phyloP scores from a whole-genome alignment of 305 asterid species.

The Rubia balearica region DNA sequence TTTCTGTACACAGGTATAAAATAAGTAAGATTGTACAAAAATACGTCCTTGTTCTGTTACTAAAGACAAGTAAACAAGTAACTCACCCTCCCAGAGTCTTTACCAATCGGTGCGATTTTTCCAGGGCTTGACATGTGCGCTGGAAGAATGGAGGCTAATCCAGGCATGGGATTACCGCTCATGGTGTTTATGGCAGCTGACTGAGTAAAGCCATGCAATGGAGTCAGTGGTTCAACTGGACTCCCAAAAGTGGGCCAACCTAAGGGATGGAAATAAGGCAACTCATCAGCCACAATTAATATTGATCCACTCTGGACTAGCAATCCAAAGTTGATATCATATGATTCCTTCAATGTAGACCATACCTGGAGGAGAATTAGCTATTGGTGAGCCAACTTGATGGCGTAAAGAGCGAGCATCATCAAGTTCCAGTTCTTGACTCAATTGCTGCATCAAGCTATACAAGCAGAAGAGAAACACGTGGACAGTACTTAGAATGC shows the following conservation, averaged over 20 bases:
- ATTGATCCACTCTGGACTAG: neutral
- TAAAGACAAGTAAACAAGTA: constrained; percentile 21
- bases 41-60: constrained; percentile 25
- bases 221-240: constrained; percentile 52
- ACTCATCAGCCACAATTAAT: neutral
- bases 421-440: constrained; percentile 80
- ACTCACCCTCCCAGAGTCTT: constrained; percentile 50
- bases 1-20: constrained; percentile 34
- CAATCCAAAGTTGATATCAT: neutral
- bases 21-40: constrained; percentile 38
- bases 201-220: constrained; percentile 48
- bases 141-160: constrained; percentile 81
- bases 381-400: constrained; percentile 75
- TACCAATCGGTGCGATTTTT: constrained; percentile 79
- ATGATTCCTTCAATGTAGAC: neutral
- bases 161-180: constrained; percentile 48
- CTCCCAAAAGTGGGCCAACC: constrained; percentile 92
- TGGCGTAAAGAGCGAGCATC: constrained; percentile 53
- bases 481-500: neutral
- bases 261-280: constrained; percentile 16
- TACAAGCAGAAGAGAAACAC: constrained; percentile 3
- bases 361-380: constrained; percentile 86
- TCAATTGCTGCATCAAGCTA: constrained; percentile 77
- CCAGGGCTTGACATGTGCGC: constrained; percentile 55
- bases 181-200: constrained; percentile 58